A percentile compares a stretch with the other conserved stretches of the same genome.
Evolutionary conservation across 2,329 filamentous ascomycete species (phyloP).

Genomic region (Plectosphaerella cucumerina): DNA sequence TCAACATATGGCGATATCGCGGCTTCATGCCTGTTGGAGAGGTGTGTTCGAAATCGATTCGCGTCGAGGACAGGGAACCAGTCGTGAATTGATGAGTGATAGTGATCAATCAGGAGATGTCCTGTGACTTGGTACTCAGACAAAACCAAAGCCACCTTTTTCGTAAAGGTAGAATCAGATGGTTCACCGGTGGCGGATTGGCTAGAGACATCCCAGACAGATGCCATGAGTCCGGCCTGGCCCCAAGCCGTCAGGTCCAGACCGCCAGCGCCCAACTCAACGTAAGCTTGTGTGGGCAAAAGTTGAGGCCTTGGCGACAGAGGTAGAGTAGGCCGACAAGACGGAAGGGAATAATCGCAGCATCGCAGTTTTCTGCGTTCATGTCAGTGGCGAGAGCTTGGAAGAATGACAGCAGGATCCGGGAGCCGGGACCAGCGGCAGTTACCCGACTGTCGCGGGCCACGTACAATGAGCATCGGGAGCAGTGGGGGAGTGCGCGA

Average conservation of each 20-base stretch:
- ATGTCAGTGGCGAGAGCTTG: background rate
- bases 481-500: background rate
- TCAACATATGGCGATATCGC: background rate
- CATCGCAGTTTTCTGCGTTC: background rate
- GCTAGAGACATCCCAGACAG: background rate
- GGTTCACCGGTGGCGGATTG: background rate
- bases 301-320: background rate
- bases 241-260: background rate
- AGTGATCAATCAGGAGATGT: background rate
- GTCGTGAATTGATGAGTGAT: background rate
- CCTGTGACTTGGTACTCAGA: background rate
- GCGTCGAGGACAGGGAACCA: background rate
- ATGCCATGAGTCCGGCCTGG: background rate
- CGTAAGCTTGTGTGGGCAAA: background rate
- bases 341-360: background rate
- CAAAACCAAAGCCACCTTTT: background rate
- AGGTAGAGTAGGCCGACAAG: background rate
- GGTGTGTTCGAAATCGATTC: background rate
- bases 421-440: background rate
- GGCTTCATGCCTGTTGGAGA: background rate
- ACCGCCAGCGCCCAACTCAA: background rate
- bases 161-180: background rate
- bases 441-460: background rate
- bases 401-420: background rate
- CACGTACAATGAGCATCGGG: background rate